These are phyloP conservation scores for Chaetomidium leptoderma DNA, from an alignment of 495 filamentous ascomycete species.

Conservation along the genomic window DNA sequence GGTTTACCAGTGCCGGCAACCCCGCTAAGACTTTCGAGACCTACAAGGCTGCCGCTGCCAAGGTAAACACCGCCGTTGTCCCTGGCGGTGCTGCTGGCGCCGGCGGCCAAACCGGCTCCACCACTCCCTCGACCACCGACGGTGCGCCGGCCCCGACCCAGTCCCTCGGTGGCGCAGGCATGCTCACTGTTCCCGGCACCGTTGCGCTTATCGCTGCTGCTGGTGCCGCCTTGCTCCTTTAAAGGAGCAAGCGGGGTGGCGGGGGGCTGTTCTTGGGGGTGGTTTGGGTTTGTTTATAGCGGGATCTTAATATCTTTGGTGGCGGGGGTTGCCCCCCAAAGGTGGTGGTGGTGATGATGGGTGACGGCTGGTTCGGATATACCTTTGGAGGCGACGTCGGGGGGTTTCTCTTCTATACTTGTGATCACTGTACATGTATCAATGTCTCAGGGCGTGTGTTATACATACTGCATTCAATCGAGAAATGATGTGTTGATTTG, in stretches of 20 bases:
- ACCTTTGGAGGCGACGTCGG: conserved; percentile 2
- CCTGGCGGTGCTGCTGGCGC: conserved; percentile 33
- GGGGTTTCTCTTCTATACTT: background rate
- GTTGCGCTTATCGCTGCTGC: conserved; percentile 27
- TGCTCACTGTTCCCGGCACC: conserved; percentile 21
- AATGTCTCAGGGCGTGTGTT: background rate
- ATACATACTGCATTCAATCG: conserved; percentile 8
- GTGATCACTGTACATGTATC: conserved; percentile 8
- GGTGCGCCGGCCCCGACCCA: conserved; percentile 2
- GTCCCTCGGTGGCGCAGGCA: conserved; percentile 21
- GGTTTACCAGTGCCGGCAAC: conserved; percentile 39
- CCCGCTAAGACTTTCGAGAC: conserved; percentile 42
- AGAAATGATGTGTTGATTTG: background rate
- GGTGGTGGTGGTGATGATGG: too few relatives aligned
- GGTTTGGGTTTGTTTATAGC: background rate
- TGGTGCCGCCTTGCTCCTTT: conserved; percentile 38
- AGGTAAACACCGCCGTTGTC: conserved; percentile 38
- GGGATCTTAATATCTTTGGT: background rate
- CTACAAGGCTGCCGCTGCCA: conserved; percentile 46
- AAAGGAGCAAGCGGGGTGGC: conserved; percentile 4
- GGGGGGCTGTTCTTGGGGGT: background rate
- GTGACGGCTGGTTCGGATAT: conserved; percentile 5
- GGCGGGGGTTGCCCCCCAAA: too few relatives aligned
- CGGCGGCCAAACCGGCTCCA: conserved; percentile 27
- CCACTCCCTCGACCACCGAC: conserved; percentile 12